Percentiles rank a stretch among this genome's conserved stretches.
phyloP scores from a whole-genome alignment of 2,329 filamentous ascomycete species.

The Pseudofabraea citricarpa region DNA sequence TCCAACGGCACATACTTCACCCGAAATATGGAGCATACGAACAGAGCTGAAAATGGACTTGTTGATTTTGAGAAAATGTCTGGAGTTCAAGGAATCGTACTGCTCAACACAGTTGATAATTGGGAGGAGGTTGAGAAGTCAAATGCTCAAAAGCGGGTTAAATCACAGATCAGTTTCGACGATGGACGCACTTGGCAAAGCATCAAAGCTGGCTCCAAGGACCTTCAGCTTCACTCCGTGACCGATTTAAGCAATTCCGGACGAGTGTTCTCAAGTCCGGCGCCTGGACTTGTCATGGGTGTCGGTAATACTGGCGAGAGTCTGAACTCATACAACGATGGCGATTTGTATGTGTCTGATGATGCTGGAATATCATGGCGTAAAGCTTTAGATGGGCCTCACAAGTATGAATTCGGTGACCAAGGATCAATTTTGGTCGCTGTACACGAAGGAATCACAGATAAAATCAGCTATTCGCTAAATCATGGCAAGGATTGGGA shows the following conservation, averaged over 20 bases:
- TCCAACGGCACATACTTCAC: conserved; percentile 97
- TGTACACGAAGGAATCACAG: conserved; percentile 62
- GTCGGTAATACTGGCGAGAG: conserved; percentile 82
- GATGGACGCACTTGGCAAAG: conserved; percentile 82
- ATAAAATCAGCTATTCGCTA: conserved; percentile 70
- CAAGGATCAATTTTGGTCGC: conserved; percentile 86
- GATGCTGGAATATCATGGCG: conserved; percentile 86
- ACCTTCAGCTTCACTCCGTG: conserved; percentile 86
- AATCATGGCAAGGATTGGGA: conserved; percentile 88
- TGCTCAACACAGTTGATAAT: conserved; percentile 88
- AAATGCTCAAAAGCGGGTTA: conserved; percentile 58
- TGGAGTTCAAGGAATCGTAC: conserved; percentile 84
- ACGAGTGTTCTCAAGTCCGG: conserved; percentile 86
- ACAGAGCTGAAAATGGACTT: conserved; percentile 68
- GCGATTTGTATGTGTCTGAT: conserved; percentile 83
- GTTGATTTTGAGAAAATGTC: conserved; percentile 96
- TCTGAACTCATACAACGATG: conserved; percentile 66
- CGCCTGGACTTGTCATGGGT: conserved; percentile 89
- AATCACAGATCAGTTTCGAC: conserved; percentile 87
- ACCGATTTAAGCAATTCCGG: conserved; percentile 80
- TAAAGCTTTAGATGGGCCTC: conserved; percentile 68
- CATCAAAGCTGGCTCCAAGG: conserved; percentile 59
- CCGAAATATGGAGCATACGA: conserved; percentile 86
- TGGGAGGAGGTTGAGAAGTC: conserved; percentile 65
- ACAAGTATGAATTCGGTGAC: conserved; percentile 96